Evolutionary conservation across 768 basidiomycete genomes (phyloP).

Genomic region (Boletus patriciae): DNA sequence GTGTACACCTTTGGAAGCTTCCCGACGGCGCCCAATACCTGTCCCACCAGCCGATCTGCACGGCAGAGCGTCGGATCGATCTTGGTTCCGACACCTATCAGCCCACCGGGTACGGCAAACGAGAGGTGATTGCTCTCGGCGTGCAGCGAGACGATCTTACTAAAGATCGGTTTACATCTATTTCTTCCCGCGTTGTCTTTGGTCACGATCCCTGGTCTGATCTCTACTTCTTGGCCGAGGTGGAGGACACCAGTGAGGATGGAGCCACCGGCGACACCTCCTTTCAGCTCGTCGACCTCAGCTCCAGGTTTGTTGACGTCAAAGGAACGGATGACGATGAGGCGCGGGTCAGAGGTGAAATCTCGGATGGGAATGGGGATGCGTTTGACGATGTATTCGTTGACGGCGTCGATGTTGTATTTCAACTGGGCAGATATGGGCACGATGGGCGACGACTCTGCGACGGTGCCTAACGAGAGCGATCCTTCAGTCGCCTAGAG

Average conservation of each 20-base stretch:
- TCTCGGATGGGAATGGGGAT: too few relatives aligned
- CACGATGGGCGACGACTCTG: too few relatives aligned
- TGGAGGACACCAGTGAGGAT: conserved; percentile 90
- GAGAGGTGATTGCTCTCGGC: conserved; percentile 63
- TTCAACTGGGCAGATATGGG: too few relatives aligned
- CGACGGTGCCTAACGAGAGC: too few relatives aligned
- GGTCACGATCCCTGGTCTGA: conserved; percentile 94
- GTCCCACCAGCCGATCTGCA: too few relatives aligned
- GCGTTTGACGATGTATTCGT: too few relatives aligned
- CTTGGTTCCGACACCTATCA: too few relatives aligned
- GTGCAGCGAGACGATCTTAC: conserved; percentile 84
- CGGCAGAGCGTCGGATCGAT: too few relatives aligned
- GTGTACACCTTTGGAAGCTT: conserved; percentile 93
- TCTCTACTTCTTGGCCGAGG: conserved; percentile 93
- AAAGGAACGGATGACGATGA: conserved; percentile 99
- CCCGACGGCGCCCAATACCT: conserved; percentile 79
- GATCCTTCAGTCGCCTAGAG: too few relatives aligned
- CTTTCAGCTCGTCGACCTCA: conserved; percentile 95
- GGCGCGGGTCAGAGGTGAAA: conserved; percentile 86
- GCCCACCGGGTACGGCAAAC: too few relatives aligned
- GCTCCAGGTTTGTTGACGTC: conserved; percentile 99
- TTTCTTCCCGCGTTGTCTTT: conserved; percentile 90
- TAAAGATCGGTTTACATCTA: conserved; percentile 92
- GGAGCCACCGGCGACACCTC: conserved; percentile 98
- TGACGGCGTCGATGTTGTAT: too few relatives aligned